A percentile compares a stretch with the other conserved stretches of the same genome.
These are phyloP conservation scores for Xylaria sp. DNA, from an alignment of 2,329 filamentous ascomycete genomes.

Conservation along the genomic window DNA sequence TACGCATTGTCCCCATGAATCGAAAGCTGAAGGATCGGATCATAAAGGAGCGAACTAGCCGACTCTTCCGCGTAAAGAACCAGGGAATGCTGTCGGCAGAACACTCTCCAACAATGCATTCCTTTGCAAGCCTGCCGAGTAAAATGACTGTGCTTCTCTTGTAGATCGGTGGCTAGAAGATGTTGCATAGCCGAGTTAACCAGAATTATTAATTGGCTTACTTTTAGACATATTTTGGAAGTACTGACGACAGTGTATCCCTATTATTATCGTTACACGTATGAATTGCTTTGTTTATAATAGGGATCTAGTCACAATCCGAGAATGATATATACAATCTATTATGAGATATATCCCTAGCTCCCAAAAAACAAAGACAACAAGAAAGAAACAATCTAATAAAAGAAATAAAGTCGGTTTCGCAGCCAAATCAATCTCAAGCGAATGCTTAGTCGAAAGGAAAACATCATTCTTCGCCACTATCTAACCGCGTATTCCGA, in stretches of 20 bases:
- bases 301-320: background rate
- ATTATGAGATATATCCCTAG: background rate
- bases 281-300: background rate
- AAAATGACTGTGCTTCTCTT: slow-evolving; percentile 7
- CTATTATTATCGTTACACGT: background rate
- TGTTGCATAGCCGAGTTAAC: slow-evolving; percentile 21
- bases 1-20: background rate
- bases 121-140: background rate
- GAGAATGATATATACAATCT: background rate
- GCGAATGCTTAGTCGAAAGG: background rate
- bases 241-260: background rate
- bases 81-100: background rate
- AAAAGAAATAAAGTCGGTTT: background rate
- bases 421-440: background rate
- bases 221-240: background rate
- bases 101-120: slow-evolving; percentile 3
- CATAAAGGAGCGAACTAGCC: background rate
- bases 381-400: background rate
- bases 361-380: background rate
- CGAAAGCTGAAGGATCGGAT: slow-evolving; percentile 16
- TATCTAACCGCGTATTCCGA: background rate
- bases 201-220: background rate
- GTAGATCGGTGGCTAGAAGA: background rate
- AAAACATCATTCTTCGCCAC: background rate
- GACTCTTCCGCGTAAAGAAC: background rate